These are phyloP conservation scores for Coniochaeta sp. DNA, from an alignment of 2,329 filamentous ascomycete species.

Conservation along the genomic window DNA sequence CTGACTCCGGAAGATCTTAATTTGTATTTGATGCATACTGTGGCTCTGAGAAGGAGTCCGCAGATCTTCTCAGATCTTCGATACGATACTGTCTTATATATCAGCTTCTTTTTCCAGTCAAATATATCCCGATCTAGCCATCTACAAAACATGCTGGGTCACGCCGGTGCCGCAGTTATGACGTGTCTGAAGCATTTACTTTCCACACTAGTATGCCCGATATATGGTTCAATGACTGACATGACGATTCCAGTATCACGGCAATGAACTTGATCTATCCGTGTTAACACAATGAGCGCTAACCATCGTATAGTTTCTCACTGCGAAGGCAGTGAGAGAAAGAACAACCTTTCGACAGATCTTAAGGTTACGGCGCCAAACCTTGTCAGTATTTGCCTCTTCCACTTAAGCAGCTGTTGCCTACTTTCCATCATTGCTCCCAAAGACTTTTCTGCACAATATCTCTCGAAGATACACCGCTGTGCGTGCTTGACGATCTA, in stretches of 20 bases:
- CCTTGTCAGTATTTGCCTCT: neutral
- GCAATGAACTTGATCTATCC: neutral
- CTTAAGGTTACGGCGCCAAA: neutral
- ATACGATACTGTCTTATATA: neutral
- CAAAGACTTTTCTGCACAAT: neutral
- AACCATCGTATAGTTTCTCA: neutral
- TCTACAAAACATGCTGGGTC: neutral
- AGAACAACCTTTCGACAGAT: neutral
- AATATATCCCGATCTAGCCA: neutral
- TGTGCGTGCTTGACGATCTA: neutral
- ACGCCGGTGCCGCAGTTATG: neutral
- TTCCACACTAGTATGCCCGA: no score
- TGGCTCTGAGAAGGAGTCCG: neutral
- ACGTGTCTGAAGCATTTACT: no score
- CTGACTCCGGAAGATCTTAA: neutral
- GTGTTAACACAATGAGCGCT: neutral
- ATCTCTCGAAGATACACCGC: neutral
- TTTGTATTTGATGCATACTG: neutral
- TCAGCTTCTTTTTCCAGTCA: neutral
- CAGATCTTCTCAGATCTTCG: neutral
- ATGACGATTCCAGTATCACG: neutral
- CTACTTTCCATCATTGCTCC: neutral
- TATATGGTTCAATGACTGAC: neutral
- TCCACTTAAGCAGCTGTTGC: neutral
- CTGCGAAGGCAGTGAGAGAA: neutral